Conservation (phyloP, 23 red algal genomes). For the Gracilaria gracilis region DNA sequence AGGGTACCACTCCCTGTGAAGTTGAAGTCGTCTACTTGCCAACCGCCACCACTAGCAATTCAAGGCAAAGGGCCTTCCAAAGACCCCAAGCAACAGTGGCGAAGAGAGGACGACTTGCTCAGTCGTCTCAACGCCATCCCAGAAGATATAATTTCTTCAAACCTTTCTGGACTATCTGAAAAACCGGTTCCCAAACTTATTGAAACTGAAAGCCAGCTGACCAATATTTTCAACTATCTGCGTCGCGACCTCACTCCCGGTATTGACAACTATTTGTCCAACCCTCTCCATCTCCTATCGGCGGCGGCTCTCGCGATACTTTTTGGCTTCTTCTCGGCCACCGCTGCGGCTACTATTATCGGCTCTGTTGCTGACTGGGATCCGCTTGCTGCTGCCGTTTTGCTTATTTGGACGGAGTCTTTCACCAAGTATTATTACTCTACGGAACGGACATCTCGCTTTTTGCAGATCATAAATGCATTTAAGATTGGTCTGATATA, state of each 20-base stretch:
- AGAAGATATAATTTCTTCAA: background rate
- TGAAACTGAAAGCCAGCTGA: background rate
- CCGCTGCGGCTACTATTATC: conserved; percentile 85
- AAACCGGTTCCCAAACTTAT: background rate
- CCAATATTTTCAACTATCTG: conserved; percentile 7
- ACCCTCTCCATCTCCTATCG: conserved; percentile 48
- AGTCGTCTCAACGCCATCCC: conserved; percentile 41
- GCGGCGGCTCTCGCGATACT: conserved; percentile 59
- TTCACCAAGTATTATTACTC: conserved; percentile 91
- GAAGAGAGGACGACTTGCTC: conserved; percentile 34
- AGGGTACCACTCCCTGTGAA: background rate
- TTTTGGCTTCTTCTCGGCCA: conserved; percentile 89
- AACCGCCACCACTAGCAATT: background rate
- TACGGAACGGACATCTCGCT: conserved; percentile 3
- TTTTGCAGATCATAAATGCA: conserved; percentile 86
- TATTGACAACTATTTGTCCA: conserved; percentile 36
- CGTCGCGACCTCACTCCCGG: conserved; percentile 4
- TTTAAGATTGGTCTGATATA: conserved; percentile 95
- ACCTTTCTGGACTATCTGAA: background rate
- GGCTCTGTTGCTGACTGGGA: conserved; percentile 95
- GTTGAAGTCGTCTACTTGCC: background rate
- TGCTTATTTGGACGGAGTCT: conserved; percentile 86
- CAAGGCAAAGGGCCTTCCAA: background rate
- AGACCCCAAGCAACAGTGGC: conserved; percentile 1
- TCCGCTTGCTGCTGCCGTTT: conserved; percentile 90